A percentile compares a stretch with the other conserved stretches of the same genome.
Conservation (phyloP, 352 stramenopile species). For the Vaucheria bursata region DNA sequence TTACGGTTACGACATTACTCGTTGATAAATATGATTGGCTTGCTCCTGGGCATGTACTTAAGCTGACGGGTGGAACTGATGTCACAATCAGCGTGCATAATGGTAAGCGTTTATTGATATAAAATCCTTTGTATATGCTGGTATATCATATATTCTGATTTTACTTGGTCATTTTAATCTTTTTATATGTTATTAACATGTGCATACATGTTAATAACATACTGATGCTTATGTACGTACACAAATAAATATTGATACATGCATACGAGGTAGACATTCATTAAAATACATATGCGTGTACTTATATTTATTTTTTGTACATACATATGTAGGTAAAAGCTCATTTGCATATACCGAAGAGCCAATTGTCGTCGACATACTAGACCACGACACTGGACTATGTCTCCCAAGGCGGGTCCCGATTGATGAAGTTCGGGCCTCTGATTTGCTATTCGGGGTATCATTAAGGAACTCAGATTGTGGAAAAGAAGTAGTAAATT, state of each 20-base stretch:
- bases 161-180: too few species aligned
- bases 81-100: too few species aligned
- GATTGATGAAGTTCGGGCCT: slow-evolving; percentile 33
- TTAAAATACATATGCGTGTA: slow-evolving; percentile 15
- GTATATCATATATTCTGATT: too few species aligned
- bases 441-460: slow-evolving; percentile 22
- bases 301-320: slow-evolving; percentile 13
- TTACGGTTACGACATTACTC: neutral
- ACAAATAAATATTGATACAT: too few species aligned
- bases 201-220: too few species aligned
- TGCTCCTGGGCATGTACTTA: slow-evolving; percentile 21
- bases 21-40: neutral
- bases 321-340: too few species aligned
- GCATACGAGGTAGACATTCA: neutral
- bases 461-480: slow-evolving; percentile 12
- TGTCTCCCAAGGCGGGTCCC: slow-evolving; percentile 33
- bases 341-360: slow-evolving; percentile 15
- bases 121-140: too few species aligned
- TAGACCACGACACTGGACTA: slow-evolving; percentile 39
- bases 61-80: slow-evolving; percentile 21
- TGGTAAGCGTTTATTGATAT: too few species aligned
- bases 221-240: too few species aligned
- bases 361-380: slow-evolving; percentile 30
- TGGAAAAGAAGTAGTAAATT: neutral
- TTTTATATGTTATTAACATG: too few species aligned